Percentiles rank a stretch among this genome's conserved stretches.
These are phyloP conservation scores for Populus alba DNA, from an alignment of 345 rosid species.

Conservation along the genomic window DNA sequence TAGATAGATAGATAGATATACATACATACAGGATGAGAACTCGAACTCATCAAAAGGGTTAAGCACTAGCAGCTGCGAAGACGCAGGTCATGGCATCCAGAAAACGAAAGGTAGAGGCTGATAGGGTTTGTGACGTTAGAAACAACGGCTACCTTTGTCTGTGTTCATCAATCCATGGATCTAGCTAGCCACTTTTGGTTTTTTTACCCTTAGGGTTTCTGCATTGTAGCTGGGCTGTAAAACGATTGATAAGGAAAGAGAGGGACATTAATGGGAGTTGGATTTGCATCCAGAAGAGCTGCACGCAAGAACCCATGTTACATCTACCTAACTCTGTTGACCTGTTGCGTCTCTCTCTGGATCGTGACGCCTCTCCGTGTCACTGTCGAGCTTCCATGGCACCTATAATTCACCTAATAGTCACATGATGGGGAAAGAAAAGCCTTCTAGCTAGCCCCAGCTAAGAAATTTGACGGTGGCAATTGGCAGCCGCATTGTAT, in stretches of 20 bases:
- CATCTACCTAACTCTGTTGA: not conserved
- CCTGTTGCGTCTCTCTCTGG: not conserved
- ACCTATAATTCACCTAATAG: not conserved
- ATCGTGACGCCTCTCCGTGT: not conserved
- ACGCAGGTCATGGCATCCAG: not conserved
- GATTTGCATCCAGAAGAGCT: not conserved
- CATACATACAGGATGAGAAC: too few relatives aligned
- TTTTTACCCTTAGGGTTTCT: not conserved
- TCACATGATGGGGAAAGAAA: not conserved
- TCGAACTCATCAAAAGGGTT: not conserved
- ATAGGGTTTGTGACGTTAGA: not conserved
- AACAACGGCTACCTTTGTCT: not conserved
- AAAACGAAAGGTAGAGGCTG: not conserved
- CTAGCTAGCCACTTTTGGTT: not conserved
- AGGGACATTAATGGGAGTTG: not conserved
- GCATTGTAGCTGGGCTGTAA: not conserved
- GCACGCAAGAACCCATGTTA: conserved; percentile 2
- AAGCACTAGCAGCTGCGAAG: not conserved
- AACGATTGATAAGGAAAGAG: not conserved
- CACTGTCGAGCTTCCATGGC: not conserved
- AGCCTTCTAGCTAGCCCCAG: not conserved
- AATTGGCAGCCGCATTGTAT: not conserved
- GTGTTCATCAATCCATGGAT: not conserved
- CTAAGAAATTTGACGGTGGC: not conserved
- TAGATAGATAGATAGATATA: too few relatives aligned